Base-by-base conservation (phyloP, 108 stramenopile species). In the Fistulifera pelliculosa region DNA sequence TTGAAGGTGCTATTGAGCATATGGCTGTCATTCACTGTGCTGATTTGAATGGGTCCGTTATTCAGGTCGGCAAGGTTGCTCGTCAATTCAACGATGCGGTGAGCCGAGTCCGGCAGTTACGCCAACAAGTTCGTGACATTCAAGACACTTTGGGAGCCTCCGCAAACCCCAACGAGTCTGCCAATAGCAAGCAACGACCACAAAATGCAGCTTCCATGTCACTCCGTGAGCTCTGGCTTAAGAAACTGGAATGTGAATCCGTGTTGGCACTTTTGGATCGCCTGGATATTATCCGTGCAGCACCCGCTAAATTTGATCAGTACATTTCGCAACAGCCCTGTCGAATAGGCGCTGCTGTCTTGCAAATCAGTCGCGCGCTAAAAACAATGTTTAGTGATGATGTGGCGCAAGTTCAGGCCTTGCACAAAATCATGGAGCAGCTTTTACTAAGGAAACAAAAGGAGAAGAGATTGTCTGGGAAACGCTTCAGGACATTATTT, bases 381-480 rank as follows among this genome's bases (percentile, higher is more conserved):
- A 71, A 74, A 3, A 82, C 79, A 54, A 80, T 83, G 76, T 90
- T 90, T 69, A 69, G 64, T 21, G 64, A 74, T 45, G 82, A 86
- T 66, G 80, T 90, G 35, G 72, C 80, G 4, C 80, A 81, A 58
- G 76, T 81, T 0, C 70, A 69, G 47, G 80, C 76, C 27, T 45
- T 57, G 27, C 58, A 49, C 58, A 49, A 49, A 48, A 86, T 86
- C 54, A 76, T 80, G 75, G 82, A 90, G 53, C 89, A 90, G 54
- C 64, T 90, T 44, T 80, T 85, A 80, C 58, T 73, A 18, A 73
- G 89, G 24, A 86, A 90, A 56, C 89, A 86, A 75, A 68, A 68
- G 44, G 89, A 84, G 89, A 86, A 65, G 84, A 90, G 59, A 79
- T 90, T 38, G 57, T 90, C 27, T 90, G 89, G 89, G 85, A 81